Evolutionary conservation across 257 asterid species (phyloP), one percentile per base, ranked within the genome.

Genomic region (Rhazya stricta): DNA sequence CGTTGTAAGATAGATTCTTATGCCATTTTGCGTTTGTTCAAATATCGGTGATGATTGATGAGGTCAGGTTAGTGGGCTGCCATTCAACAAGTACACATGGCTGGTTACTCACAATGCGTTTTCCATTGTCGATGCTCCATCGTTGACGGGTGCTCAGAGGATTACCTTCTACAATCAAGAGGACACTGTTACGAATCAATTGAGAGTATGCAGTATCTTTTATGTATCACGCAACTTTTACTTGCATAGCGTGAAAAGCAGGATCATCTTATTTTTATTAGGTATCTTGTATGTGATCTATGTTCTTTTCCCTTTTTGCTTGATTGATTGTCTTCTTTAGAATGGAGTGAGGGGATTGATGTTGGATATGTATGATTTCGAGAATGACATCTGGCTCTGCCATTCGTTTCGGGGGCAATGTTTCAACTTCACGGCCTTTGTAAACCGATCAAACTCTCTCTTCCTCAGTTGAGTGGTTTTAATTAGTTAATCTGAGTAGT

Each of bases 321-420:
- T 30, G 27, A 15, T 69, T 50, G 18, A 6, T 65, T 41, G 0
- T 72, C 56, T 78, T 83, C 71, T 84, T 74, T 83, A 92, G 99
- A 94, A 94, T 85, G 97, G 98, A 85, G 99, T 92, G 71, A 87
- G 99, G 81, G 99, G 99, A 56, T 83, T 94, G 88, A 94, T 94
- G 99, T 87, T 94, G 89, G 99, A 94, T 83, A 90, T 94, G 99
- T 92, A 94, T 66, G 99, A 94, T 79, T 94, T 94, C 82, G 96
- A 90, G 88, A 87, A 90, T 54, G 97, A 92, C 79, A 88, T 94
- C 77, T 94, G 99, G 99, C 96, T 94, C 76, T 94, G 99, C 71
- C 99, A 94, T 83, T 94, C 99, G 9, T 87, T 94, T 74, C 91
- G 81, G 13, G 98, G 98, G 75, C 96, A 94, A 77, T 94, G 99